These are phyloP conservation scores for Jimgerdemannia lactiflua DNA, from an alignment of 192 early-diverging fungal genomes.

Conservation along the genomic window DNA sequence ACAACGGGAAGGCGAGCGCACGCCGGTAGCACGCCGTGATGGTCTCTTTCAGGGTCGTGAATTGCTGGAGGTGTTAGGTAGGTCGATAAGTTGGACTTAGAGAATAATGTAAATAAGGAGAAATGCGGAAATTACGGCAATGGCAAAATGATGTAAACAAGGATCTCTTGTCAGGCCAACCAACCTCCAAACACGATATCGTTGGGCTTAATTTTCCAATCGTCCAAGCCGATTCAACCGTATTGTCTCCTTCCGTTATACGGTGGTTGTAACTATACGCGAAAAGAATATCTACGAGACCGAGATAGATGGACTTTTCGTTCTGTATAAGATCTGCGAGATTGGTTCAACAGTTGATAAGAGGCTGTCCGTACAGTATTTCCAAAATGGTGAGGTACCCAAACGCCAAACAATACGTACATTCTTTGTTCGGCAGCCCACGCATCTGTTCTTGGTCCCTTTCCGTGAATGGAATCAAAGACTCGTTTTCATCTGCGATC, in stretches of 20 bases:
- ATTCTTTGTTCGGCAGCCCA: constrained; percentile 75
- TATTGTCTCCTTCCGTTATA: constrained; percentile 78
- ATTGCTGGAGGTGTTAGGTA: constrained; percentile 35
- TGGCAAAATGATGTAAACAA: background rate
- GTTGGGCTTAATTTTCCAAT: constrained; percentile 79
- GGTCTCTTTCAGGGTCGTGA: constrained; percentile 57
- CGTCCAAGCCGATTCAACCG: constrained; percentile 89
- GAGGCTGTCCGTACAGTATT: background rate
- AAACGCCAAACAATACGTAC: constrained; percentile 37
- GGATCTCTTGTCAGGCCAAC: constrained; percentile 1
- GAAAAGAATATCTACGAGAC: constrained; percentile 89
- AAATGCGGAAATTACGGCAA: background rate
- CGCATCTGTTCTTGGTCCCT: constrained; percentile 73
- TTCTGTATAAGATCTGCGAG: constrained; percentile 61
- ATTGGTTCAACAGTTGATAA: too few relatives aligned
- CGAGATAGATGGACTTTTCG: constrained; percentile 70
- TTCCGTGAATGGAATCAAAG: constrained; percentile 55
- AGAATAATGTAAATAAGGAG: background rate
- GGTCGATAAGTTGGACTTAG: background rate
- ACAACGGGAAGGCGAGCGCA: constrained; percentile 83
- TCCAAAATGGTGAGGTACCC: background rate
- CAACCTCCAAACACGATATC: constrained; percentile 76
- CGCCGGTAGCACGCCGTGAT: constrained; percentile 73
- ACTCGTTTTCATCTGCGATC: constrained; percentile 17
- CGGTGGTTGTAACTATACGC: constrained; percentile 90